Conservation (phyloP, 768 basidiomycete species). For the Daedaleopsis sinensis region DNA sequence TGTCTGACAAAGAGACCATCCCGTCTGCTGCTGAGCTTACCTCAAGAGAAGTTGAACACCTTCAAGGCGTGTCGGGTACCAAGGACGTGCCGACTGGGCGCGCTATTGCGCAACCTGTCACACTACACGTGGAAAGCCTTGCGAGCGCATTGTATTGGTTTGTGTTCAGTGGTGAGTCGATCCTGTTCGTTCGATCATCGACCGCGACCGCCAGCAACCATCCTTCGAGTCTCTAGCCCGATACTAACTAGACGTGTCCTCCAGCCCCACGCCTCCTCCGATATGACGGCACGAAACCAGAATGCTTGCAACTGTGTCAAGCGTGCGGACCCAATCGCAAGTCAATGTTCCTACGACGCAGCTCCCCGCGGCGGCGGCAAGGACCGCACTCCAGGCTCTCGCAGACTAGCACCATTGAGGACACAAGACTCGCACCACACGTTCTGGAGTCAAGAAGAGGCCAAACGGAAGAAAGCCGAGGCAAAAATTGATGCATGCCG, state of each 20-base stretch:
- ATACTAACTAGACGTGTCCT: slow-evolving; percentile 13
- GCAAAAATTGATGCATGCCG: neutral
- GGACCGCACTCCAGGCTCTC: slow-evolving; percentile 76
- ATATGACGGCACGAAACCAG: slow-evolving; percentile 78
- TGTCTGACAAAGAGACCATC: neutral
- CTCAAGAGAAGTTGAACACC: no score
- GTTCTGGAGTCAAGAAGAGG: slow-evolving; percentile 13
- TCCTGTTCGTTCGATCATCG: neutral
- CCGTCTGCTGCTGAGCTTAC: no score
- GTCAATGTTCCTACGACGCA: slow-evolving; percentile 66
- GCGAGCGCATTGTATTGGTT: slow-evolving; percentile 78
- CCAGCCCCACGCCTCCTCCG: slow-evolving; percentile 80
- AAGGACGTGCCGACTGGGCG: slow-evolving; percentile 47
- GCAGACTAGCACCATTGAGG: slow-evolving; percentile 44
- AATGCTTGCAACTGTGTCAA: slow-evolving; percentile 73
- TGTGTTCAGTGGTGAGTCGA: slow-evolving; percentile 72
- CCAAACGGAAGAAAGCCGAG: slow-evolving; percentile 10
- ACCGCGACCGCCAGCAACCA: no score
- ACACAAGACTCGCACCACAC: slow-evolving; percentile 37
- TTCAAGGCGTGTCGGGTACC: no score
- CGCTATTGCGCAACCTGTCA: slow-evolving; percentile 75
- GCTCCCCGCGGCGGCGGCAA: slow-evolving; percentile 80
- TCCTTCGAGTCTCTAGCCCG: neutral
- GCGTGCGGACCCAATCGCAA: slow-evolving; percentile 33
- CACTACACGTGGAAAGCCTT: slow-evolving; percentile 75